Conservation (phyloP, 2,329 filamentous ascomycete species). For the Xylaria sp. region DNA sequence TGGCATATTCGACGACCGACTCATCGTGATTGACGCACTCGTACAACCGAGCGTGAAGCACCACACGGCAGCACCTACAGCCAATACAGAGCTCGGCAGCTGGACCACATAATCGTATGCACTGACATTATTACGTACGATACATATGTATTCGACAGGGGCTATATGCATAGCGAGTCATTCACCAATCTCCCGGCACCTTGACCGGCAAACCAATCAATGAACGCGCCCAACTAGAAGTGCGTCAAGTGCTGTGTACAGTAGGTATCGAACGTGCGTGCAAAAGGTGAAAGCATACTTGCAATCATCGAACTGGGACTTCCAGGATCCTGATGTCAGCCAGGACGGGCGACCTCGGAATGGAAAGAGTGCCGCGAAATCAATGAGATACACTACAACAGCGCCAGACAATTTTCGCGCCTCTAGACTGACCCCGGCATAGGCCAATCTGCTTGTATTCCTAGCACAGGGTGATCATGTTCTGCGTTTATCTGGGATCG, state of each 20-base stretch:
- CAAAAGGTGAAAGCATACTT: neutral
- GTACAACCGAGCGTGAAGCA: slow-evolving; percentile 15
- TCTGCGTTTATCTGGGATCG: too few species aligned
- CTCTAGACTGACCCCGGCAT: neutral
- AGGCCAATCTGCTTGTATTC: neutral
- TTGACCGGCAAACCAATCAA: slow-evolving; percentile 27
- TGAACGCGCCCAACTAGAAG: slow-evolving; percentile 7
- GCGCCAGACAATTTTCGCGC: neutral
- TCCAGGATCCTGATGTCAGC: slow-evolving; percentile 20
- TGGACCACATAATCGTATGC: slow-evolving; percentile 27
- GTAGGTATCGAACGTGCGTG: neutral
- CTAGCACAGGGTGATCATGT: neutral
- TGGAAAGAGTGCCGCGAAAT: neutral
- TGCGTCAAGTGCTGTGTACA: slow-evolving; percentile 3
- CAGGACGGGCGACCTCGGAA: slow-evolving; percentile 12
- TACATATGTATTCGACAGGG: slow-evolving; percentile 28
- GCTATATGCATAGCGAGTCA: slow-evolving; percentile 31
- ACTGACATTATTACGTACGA: slow-evolving; percentile 31
- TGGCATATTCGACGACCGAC: slow-evolving; percentile 4
- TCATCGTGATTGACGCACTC: slow-evolving; percentile 11
- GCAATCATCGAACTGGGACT: slow-evolving; percentile 6
- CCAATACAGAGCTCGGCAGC: slow-evolving; percentile 20
- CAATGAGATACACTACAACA: neutral
- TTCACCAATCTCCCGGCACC: slow-evolving; percentile 30
- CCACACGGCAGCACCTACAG: slow-evolving; percentile 3